Evolutionary conservation across 2,329 filamentous ascomycete species (phyloP), one percentile per base, ranked within the genome.

Genomic region (Hypoxylon sp.): DNA sequence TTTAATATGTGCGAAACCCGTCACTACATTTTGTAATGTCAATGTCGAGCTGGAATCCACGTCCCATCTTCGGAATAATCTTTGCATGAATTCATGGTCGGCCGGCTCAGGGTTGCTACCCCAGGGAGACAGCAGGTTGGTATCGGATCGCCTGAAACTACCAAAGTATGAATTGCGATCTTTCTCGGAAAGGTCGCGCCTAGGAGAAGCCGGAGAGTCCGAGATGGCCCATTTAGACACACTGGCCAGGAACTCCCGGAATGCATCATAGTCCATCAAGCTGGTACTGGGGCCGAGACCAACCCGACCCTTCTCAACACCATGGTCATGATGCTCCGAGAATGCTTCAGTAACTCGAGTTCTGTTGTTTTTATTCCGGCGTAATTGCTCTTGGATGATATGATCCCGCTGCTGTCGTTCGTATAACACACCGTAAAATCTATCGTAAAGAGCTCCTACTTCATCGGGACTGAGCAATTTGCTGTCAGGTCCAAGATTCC

Each of bases 181-280:
- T 65, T 83, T 84, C 19, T 86, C 87, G 19, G 84, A 81, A 35
- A 80, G 81, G 29, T 84, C 82, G 26, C 80, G 82, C 55, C 80
- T 79, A 17, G 88, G 86, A 0, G 89, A 86, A 5, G 87, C 85
- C 3, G 94, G 93, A 0, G 93, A 90, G 78, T 98, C 96, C 0
- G 94, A 93, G 29, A 97, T 91, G 1, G 96, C 96, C 96, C 96
- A 99, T 82, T 91, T 95, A 1, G 94, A 88, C 74, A 98, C 92
- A 51, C 90, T 91, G 3, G 96, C 94, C 48, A 99, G 84, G 74
- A 99, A 98, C 75, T 98, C 94, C 63, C 95, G 87, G 81, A 98
- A 99, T 1, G 92, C 94, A 79, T 97, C 93, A 76, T 98, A 99
- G 79, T 98, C 94, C 96, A 99, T 99, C 73, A 94, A 86, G 29